Evolutionary conservation across 345 rosid genomes (phyloP).

Genomic region (Hypericum androsaemum): DNA sequence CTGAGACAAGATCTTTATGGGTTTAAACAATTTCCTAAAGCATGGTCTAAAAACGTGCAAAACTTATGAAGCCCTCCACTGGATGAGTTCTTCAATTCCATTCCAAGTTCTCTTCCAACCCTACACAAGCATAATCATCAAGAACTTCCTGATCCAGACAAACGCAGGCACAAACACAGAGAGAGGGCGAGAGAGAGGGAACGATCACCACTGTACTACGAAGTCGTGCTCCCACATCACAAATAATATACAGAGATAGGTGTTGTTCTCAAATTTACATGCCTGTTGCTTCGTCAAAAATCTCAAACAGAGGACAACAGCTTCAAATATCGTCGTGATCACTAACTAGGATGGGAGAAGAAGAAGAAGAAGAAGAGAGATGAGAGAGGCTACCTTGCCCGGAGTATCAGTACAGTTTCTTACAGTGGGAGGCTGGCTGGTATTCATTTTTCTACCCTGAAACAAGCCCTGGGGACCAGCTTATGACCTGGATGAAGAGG

Average conservation of each 20-base stretch:
- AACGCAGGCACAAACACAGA: neutral
- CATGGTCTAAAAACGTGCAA: no score
- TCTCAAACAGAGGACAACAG: constrained; percentile 23
- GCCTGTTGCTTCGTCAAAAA: constrained; percentile 31
- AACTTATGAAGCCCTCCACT: no score
- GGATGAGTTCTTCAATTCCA: no score
- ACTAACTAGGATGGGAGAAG: neutral
- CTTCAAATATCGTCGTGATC: constrained; percentile 19
- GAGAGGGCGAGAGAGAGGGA: neutral
- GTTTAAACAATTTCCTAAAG: no score
- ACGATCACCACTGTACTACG: constrained; percentile 1
- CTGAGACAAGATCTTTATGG: no score
- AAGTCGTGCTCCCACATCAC: constrained; percentile 11
- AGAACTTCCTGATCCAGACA: no score
- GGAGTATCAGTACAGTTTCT: constrained; percentile 10
- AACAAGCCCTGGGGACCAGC: constrained; percentile 6
- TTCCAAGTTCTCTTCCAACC: no score
- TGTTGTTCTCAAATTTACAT: constrained; percentile 48
- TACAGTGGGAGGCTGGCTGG: constrained; percentile 5
- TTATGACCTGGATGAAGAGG: constrained; percentile 46
- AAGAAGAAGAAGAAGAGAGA: neutral
- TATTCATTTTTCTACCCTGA: constrained; percentile 16
- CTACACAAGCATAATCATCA: no score
- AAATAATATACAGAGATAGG: constrained; percentile 24
- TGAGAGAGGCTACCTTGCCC: constrained; percentile 8